These are phyloP conservation scores for Kwoniella sp. DNA, from an alignment of 768 basidiomycete genomes.

Conservation along the genomic window DNA sequence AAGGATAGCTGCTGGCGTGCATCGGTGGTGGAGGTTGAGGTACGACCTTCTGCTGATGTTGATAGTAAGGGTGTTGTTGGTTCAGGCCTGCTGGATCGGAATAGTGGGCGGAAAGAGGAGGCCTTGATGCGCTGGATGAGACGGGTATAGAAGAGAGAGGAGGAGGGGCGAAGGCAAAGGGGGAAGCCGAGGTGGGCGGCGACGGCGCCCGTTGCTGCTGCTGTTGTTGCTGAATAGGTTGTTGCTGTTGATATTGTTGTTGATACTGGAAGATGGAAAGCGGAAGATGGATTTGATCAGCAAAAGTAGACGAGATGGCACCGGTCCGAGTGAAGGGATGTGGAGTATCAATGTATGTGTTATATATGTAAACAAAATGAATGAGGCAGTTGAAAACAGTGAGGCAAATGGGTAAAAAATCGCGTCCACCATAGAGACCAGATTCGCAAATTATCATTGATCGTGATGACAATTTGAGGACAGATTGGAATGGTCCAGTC, in stretches of 20 bases:
- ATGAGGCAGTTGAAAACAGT: background rate
- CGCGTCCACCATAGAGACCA: background rate
- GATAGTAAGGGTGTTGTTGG: conserved; percentile 30
- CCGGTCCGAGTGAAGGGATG: background rate
- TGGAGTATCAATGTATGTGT: conserved; percentile 11
- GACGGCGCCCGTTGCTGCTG: conserved; percentile 21
- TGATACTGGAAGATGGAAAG: conserved; percentile 6
- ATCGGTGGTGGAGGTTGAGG: conserved; percentile 15
- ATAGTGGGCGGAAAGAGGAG: conserved; percentile 25
- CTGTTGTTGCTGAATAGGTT: conserved; percentile 9
- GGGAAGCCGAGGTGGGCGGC: conserved; percentile 41
- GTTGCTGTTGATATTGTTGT: conserved; percentile 12
- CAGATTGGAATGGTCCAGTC: background rate
- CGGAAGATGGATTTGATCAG: background rate
- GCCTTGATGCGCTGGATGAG: conserved; percentile 31
- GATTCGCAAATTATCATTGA: background rate
- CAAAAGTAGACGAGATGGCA: background rate
- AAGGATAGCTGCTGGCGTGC: conserved; percentile 32
- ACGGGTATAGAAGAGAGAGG: conserved; percentile 35
- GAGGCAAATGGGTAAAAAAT: conserved; percentile 2
- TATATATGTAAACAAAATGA: conserved; percentile 7
- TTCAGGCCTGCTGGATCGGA: conserved; percentile 29
- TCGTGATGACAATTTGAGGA: too few relatives aligned
- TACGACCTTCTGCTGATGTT: conserved; percentile 9
- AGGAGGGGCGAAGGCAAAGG: conserved; percentile 51